A percentile compares a stretch with the other conserved stretches of the same genome.
Conservation (phyloP, 2,329 filamentous ascomycete genomes). For the Ophiostoma montium region DNA sequence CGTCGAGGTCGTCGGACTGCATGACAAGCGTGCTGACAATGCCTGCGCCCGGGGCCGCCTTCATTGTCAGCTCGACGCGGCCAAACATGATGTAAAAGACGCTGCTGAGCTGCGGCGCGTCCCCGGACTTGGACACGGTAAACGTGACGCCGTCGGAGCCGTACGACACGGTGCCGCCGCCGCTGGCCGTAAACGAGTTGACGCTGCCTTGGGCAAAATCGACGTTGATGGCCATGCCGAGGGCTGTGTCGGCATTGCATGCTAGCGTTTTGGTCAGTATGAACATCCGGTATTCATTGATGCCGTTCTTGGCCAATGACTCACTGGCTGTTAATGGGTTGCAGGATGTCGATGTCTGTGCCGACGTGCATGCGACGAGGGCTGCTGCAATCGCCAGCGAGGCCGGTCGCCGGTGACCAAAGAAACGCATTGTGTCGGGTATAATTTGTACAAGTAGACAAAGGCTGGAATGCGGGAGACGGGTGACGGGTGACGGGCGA, state of each 20-base stretch:
- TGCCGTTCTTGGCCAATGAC: neutral
- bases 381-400: neutral
- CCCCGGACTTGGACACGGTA: slow-evolving; percentile 61
- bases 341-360: slow-evolving; percentile 19
- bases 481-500: too few species aligned
- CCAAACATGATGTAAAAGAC: slow-evolving; percentile 99
- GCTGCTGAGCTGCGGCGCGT: slow-evolving; percentile 74
- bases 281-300: neutral
- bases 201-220: slow-evolving; percentile 71
- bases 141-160: slow-evolving; percentile 64
- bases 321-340: slow-evolving; percentile 9
- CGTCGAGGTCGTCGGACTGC: slow-evolving; percentile 82
- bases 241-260: slow-evolving; percentile 64
- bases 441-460: neutral
- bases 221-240: slow-evolving; percentile 69
- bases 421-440: neutral
- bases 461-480: neutral
- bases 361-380: slow-evolving; percentile 13
- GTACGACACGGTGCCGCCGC: slow-evolving; percentile 58
- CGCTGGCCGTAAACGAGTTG: slow-evolving; percentile 58
- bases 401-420: neutral
- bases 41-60: slow-evolving; percentile 73
- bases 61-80: slow-evolving; percentile 71
- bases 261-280: slow-evolving; percentile 24
- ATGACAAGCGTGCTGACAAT: slow-evolving; percentile 90